A percentile compares a stretch with the other conserved stretches of the same genome.
phyloP scores from a whole-genome alignment of 2,329 filamentous ascomycete species.

The Colletotrichum chrysophilum region DNA sequence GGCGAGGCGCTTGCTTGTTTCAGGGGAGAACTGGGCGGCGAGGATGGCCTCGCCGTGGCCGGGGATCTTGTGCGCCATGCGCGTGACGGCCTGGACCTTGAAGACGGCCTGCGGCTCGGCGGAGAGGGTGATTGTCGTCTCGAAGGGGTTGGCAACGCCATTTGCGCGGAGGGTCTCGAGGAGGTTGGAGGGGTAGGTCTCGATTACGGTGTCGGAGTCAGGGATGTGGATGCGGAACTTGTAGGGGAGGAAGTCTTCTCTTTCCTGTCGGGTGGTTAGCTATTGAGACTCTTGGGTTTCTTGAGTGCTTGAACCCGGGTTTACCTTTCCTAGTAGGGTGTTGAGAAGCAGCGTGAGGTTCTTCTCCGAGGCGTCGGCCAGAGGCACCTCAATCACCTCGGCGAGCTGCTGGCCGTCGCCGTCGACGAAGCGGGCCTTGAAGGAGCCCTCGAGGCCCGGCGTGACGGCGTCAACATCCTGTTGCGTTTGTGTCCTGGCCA shows the following conservation, averaged over 20 bases:
- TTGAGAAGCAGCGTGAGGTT: constrained; percentile 90
- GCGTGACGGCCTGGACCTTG: constrained; percentile 87
- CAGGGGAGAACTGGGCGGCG: constrained; percentile 83
- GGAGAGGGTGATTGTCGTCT: constrained; percentile 59
- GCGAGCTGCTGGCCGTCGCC: constrained; percentile 75
- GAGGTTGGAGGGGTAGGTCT: constrained; percentile 61
- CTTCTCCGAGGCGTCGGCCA: constrained; percentile 85
- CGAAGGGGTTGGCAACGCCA: constrained; percentile 63
- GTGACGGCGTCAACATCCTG: constrained; percentile 75
- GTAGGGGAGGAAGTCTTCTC: constrained; percentile 66
- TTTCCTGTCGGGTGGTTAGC: constrained; percentile 41
- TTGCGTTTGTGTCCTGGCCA: constrained; percentile 75
- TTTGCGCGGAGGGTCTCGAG: constrained; percentile 59
- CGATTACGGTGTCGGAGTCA: constrained; percentile 55
- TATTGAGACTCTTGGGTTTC: too few relatives aligned
- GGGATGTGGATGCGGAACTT: constrained; percentile 66
- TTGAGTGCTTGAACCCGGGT: too few relatives aligned
- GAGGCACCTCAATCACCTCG: constrained; percentile 74
- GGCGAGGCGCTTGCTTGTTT: constrained; percentile 76
- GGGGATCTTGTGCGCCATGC: constrained; percentile 86
- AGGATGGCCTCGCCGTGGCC: constrained; percentile 94
- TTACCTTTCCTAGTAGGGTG: constrained; percentile 76
- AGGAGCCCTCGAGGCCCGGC: constrained; percentile 73
- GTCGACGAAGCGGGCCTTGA: constrained; percentile 89
- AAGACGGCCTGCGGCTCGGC: constrained; percentile 89